A percentile compares a stretch with the other conserved stretches of the same genome.
phyloP scores from a whole-genome alignment of 768 basidiomycete genomes.

The Auriscalpium vulgare region DNA sequence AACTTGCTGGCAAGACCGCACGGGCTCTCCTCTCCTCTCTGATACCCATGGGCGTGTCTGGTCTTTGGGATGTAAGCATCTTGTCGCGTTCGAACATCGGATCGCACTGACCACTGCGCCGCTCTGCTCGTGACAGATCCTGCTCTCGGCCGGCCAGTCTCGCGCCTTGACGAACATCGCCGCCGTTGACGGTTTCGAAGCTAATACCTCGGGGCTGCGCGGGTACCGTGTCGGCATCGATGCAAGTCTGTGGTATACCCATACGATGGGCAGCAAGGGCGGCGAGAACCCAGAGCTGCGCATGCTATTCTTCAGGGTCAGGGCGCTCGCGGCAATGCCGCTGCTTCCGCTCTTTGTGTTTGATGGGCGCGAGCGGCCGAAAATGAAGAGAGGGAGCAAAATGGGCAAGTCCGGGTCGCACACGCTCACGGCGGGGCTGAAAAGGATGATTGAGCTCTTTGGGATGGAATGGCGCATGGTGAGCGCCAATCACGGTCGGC shows the following conservation, averaged over 20 bases:
- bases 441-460: conserved; percentile 66
- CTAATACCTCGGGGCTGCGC: conserved; percentile 51
- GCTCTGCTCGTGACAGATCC: conserved; percentile 32
- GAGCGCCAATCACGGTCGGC: conserved; percentile 2
- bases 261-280: conserved; percentile 60
- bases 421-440: conserved; percentile 66
- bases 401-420: conserved; percentile 45
- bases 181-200: conserved; percentile 62
- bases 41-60: background rate
- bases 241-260: conserved; percentile 73
- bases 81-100: background rate
- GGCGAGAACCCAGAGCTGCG: conserved; percentile 86
- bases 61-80: conserved; percentile 1
- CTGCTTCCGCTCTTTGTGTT: conserved; percentile 87
- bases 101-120: conserved; percentile 7
- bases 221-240: conserved; percentile 82
- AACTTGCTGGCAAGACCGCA: no score
- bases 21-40: background rate
- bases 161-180: conserved; percentile 73
- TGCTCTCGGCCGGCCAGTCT: conserved; percentile 61
- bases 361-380: conserved; percentile 78
- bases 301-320: conserved; percentile 78
- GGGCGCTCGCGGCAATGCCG: conserved; percentile 65
- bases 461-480: conserved; percentile 70
- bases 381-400: conserved; percentile 67